These are phyloP conservation scores for Gymnopus androsaceus DNA, from an alignment of 1,284 basidiomycete genomes.

Conservation along the genomic window DNA sequence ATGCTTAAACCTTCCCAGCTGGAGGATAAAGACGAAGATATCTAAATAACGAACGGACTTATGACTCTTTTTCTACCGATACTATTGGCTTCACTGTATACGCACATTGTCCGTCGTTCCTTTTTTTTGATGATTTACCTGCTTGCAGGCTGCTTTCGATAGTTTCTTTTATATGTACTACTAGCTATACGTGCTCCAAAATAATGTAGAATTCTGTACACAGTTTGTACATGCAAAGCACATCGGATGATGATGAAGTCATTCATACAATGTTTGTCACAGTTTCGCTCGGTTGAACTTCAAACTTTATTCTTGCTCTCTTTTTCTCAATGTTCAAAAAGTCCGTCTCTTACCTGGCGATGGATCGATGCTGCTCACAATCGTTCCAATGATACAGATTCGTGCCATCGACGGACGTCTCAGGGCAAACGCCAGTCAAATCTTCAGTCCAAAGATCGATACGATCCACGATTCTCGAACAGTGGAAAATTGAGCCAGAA, in stretches of 20 bases:
- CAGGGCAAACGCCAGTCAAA: constrained; percentile 93
- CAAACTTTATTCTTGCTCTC: constrained; percentile 14
- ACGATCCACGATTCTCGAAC: constrained; percentile 77
- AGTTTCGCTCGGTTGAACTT: background rate
- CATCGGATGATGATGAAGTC: background rate
- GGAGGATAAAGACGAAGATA: constrained; percentile 89
- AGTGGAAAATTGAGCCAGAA: constrained; percentile 83
- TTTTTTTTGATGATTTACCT: constrained; percentile 12
- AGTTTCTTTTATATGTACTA: constrained; percentile 22
- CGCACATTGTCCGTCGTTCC: background rate
- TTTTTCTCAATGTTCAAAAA: constrained; percentile 60
- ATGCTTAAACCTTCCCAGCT: constrained; percentile 96
- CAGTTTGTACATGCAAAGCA: background rate
- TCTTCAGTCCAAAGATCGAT: constrained; percentile 92
- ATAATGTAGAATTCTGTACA: constrained; percentile 23
- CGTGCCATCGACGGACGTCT: constrained; percentile 82
- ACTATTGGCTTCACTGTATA: background rate
- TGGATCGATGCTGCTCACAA: background rate
- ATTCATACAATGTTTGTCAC: background rate
- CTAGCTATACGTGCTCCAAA: constrained; percentile 17
- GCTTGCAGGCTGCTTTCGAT: constrained; percentile 19
- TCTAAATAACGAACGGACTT: constrained; percentile 43
- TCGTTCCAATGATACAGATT: constrained; percentile 58
- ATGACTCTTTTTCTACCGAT: constrained; percentile 4
- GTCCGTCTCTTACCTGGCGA: constrained; percentile 30